A percentile compares a stretch with the other conserved stretches of the same genome.
These are phyloP conservation scores for Fomitiporia mediterranea DNA, from an alignment of 1,284 basidiomycete genomes.

Conservation along the genomic window DNA sequence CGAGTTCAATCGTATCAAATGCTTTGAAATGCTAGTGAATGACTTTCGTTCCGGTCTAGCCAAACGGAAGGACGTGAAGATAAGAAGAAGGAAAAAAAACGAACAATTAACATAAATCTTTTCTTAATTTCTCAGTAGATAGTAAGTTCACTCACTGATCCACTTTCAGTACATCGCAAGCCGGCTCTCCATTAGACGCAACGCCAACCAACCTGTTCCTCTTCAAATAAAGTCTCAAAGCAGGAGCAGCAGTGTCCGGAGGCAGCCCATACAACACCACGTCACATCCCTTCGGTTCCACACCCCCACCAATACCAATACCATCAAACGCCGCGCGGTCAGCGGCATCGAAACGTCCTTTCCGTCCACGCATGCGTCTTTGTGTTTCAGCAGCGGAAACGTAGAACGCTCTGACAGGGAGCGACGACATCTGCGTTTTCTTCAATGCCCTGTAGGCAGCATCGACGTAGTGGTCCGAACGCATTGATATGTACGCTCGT, in stretches of 20 bases:
- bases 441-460: conserved; percentile 40
- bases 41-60: conserved; percentile 36
- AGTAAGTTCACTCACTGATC: conserved; percentile 39
- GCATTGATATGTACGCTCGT: conserved; percentile 49
- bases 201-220: conserved; percentile 40
- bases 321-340: conserved; percentile 41
- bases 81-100: conserved; percentile 1
- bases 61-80: background rate
- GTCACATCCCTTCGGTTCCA: conserved; percentile 42
- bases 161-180: conserved; percentile 42
- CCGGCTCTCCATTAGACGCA: conserved; percentile 30
- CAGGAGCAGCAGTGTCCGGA: conserved; percentile 34
- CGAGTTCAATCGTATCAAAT: conserved; percentile 49
- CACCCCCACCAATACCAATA: conserved; percentile 47
- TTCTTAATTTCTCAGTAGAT: background rate
- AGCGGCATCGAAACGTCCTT: conserved; percentile 39
- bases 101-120: background rate
- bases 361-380: conserved; percentile 36
- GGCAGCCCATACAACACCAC: conserved; percentile 63
- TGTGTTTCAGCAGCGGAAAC: conserved; percentile 3
- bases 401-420: conserved; percentile 30
- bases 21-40: conserved; percentile 42
- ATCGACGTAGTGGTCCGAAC: conserved; percentile 39
- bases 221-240: conserved; percentile 40
- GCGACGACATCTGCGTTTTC: conserved; percentile 41